Evolutionary conservation across 192 early-diverging fungal species (phyloP), one percentile per base, ranked within the genome.

Genomic region (Dissophora ornata): DNA sequence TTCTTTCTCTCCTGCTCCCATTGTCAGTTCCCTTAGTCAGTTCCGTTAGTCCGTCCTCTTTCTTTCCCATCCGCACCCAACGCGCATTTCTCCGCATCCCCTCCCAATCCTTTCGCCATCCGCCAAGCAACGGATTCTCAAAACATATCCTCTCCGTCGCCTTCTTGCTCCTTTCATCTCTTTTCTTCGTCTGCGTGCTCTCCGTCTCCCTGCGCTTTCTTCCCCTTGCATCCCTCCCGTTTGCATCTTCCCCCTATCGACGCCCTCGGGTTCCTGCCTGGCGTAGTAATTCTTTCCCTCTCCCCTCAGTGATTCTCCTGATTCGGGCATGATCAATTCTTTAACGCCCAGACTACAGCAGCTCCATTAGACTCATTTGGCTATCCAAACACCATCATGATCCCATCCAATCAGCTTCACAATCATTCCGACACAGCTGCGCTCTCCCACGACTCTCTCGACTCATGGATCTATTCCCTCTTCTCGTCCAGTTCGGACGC

Each of bases 391-490:
- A 3, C 45, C 34, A 15, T 8, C 51, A 56, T 58, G 48, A 61
- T 58, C 22, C 57, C 51, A 18, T 55, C 67, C 24, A 38, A 0
- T 32, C 46, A 28, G 9, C 34, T 41, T 25, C 29, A 54, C 4
- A 41, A 24, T 10, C 57, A 50, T 24, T 24, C 47, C 1, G 59
- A 34, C 21, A 24, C 44, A 22, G 29, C 52, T 4, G 7, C 26
- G 10, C 59, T 26, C 28, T 34, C 48, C 1, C 65, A 29, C 26
- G 53, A 69, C 22, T 24, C 52, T 18, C 61, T 52, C 21, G 55
- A 70, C 25, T 19, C 52, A 22, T 71, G 53, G 69, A 71, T 71
- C 69, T 57, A 41, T 18, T 62, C 69, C 9, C 45, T 71, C 19
- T 57, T 77, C 12, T n/a, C 64, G 11, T 77, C 73, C 7, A 21